These are phyloP conservation scores for Yamadazyma insecticola DNA, from an alignment of 805 yeast genomes.

Conservation along the genomic window DNA sequence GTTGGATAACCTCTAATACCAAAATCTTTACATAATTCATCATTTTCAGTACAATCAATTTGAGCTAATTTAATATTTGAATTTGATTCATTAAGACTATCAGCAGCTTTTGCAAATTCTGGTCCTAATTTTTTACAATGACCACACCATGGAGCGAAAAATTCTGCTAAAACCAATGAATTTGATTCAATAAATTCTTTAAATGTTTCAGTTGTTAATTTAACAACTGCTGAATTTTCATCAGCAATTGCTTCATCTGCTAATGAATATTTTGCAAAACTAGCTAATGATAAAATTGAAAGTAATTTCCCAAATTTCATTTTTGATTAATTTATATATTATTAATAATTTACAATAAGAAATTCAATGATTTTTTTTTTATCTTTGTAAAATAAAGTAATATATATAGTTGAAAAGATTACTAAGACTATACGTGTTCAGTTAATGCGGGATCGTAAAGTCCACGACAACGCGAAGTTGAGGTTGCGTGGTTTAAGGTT, in stretches of 20 bases:
- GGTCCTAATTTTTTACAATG: conserved; percentile 90
- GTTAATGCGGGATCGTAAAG: too few species aligned
- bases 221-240: conserved; percentile 82
- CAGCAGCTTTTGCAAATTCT: conserved; percentile 70
- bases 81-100: conserved; percentile 43
- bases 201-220: conserved; percentile 65
- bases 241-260: conserved; percentile 68
- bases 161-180: conserved; percentile 79
- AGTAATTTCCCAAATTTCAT: conserved; percentile 42
- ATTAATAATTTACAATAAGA: conserved; percentile 2
- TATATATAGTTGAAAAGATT: too few species aligned
- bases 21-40: conserved; percentile 61
- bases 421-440: too few species aligned
- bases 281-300: conserved; percentile 34
- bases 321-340: conserved; percentile 1
- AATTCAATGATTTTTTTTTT: too few species aligned
- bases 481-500: too few species aligned
- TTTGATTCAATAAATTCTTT: conserved; percentile 61
- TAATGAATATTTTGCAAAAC: conserved; percentile 36
- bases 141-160: conserved; percentile 98
- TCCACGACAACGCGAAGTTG: too few species aligned
- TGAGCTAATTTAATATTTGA: conserved; percentile 73
- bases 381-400: too few species aligned
- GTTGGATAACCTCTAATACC: conserved; percentile 84
- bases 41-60: conserved; percentile 78